Base-by-base conservation (phyloP, 1,284 basidiomycete species). In the Pisolithus thermaeus region DNA sequence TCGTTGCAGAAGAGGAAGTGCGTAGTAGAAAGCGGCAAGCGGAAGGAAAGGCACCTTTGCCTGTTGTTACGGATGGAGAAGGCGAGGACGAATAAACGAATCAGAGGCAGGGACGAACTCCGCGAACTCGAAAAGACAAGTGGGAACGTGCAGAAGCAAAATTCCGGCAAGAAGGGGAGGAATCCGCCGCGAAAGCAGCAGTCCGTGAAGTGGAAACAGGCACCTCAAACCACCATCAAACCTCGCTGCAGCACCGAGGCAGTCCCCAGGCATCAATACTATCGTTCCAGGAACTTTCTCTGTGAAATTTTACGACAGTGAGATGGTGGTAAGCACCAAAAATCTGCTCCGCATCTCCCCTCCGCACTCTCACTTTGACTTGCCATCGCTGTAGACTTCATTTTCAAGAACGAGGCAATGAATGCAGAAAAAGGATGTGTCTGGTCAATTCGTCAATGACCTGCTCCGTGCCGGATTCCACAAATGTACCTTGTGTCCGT, bases 341-440 rank as follows among this genome's bases (percentile, higher is more conserved):
- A 8, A 9, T 38, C 9, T 38, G 37, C 44, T 35, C 54, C 42
- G 27, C 36, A 11, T 37, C n/a, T 36, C 47, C 25, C 22, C 16
- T 16, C 27, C 25, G 16, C 28, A n/a, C 16, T 27, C 23, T 28
- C 23, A 7, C 12, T 27, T 28, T 25, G 7, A 30, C 14, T 16
- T 43, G n/a, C 23, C 14, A 9, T 25, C 23, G 6, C 16, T 27
- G 16, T 56, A 91, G 91, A 97, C 70, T 74, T 96, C 52, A 94
- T 97, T 62, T 97, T 97, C 81, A 97, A 97, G 74, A 97, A 97
- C 67, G 94, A 97, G 70, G 90, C 94, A 1, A 83, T 85, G 68
- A 80, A 78, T 45, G n/a, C 68, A 73, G 35, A 75, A 73, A 51
- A 32, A 8, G 25, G 80, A 79, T 56, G 90, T 86, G 65, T 73